A percentile compares a stretch with the other conserved stretches of the same genome.
phyloP scores from a whole-genome alignment of 106 monocot species.

The Cymbidium sinense region DNA sequence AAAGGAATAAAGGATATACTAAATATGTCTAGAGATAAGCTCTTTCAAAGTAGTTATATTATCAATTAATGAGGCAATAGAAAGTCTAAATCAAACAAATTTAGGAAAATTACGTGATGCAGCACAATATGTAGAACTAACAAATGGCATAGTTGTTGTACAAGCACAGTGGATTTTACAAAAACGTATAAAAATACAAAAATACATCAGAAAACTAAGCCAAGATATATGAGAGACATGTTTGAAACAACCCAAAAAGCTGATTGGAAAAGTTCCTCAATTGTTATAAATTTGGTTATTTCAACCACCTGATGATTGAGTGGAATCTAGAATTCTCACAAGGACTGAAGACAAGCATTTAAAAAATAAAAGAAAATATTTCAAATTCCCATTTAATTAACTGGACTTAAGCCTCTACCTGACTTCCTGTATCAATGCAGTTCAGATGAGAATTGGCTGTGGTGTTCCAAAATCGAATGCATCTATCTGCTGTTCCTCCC shows the following conservation, averaged over 20 bases:
- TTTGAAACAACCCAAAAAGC: background rate
- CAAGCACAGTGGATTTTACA: background rate
- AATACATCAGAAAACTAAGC: background rate
- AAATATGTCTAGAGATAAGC: no score
- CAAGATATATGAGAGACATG: background rate
- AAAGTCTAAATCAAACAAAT: background rate
- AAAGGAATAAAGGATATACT: background rate
- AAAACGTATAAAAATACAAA: background rate
- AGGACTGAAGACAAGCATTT: background rate
- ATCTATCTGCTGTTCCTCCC: slow-evolving; percentile 97
- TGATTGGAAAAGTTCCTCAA: background rate
- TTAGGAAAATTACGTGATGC: background rate
- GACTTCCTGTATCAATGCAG: slow-evolving; percentile 93
- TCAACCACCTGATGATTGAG: background rate
- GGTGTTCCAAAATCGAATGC: slow-evolving; percentile 96
- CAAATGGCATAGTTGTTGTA: background rate
- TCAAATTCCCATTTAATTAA: background rate
- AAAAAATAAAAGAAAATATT: background rate
- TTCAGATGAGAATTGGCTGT: slow-evolving; percentile 78
- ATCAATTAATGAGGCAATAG: background rate
- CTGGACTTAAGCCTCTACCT: slow-evolving; percentile 38
- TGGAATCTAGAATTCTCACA: background rate
- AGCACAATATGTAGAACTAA: background rate
- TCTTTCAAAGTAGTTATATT: no score
- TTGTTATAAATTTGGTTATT: background rate